These are phyloP conservation scores for Lithospermum erythrorhizon DNA, from an alignment of 257 asterid species.

Conservation along the genomic window DNA sequence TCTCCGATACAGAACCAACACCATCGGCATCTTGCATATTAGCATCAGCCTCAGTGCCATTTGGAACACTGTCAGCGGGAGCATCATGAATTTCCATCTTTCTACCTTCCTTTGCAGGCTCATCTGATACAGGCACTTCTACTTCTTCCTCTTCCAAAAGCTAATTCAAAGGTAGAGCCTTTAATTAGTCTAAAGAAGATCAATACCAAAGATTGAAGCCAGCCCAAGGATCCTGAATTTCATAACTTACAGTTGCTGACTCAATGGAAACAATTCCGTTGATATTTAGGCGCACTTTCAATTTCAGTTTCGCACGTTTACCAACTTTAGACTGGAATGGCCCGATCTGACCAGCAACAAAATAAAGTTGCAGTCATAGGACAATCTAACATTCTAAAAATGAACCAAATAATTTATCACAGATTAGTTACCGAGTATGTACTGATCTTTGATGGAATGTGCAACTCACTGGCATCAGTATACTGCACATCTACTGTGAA, in stretches of 20 bases:
- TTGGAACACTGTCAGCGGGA: too few relatives aligned
- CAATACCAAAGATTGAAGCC: constrained; percentile 6
- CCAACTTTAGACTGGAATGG: constrained; percentile 62
- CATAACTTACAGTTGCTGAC: constrained; percentile 60
- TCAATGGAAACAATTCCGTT: constrained; percentile 78
- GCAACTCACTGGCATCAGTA: constrained; percentile 65
- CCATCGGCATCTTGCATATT: constrained; percentile 54
- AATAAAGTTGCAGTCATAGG: background rate
- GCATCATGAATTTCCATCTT: constrained; percentile 68
- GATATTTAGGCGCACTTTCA: constrained; percentile 64
- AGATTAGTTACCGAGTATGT: constrained; percentile 52
- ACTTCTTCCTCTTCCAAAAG: constrained; percentile 85
- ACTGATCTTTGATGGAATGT: constrained; percentile 68
- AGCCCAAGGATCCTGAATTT: background rate
- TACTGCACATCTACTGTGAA: constrained; percentile 61
- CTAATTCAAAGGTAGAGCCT: constrained; percentile 18
- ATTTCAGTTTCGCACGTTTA: constrained; percentile 60
- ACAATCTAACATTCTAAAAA: background rate
- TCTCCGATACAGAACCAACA: constrained; percentile 51
- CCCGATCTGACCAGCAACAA: constrained; percentile 42
- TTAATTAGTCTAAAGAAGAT: background rate
- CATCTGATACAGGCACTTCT: constrained; percentile 58
- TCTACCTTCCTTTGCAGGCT: constrained; percentile 39
- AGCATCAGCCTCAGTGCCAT: background rate
- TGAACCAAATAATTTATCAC: background rate